Evolutionary conservation across 2,329 filamentous ascomycete genomes (phyloP).

Genomic region (Sporothrix globosa): DNA sequence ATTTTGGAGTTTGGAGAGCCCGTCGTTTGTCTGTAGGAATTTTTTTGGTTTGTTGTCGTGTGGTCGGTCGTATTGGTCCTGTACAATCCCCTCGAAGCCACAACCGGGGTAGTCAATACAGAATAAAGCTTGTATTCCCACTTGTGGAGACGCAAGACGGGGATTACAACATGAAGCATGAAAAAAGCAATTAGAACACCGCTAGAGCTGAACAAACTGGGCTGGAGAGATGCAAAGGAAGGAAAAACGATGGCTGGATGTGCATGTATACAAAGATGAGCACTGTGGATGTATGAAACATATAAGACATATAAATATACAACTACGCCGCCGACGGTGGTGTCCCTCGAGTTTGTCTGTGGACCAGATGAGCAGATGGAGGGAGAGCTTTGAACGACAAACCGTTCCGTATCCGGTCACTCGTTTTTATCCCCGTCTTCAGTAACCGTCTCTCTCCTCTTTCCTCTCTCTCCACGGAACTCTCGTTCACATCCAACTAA

Average conservation of each 20-base stretch:
- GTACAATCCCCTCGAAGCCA: neutral
- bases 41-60: neutral
- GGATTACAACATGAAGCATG: neutral
- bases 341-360: conserved; percentile 6
- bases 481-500: conserved; percentile 19
- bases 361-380: too few species aligned
- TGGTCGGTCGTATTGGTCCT: neutral
- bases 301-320: neutral
- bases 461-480: neutral
- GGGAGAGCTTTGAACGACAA: too few species aligned
- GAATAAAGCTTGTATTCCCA: neutral
- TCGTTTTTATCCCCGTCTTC: neutral
- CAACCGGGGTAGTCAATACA: neutral
- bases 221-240: neutral
- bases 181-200: neutral
- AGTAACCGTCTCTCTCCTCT: neutral
- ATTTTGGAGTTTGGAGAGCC: neutral
- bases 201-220: conserved; percentile 19
- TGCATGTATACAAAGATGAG: too few species aligned
- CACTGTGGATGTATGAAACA: neutral
- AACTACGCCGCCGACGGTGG: neutral
- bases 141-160: neutral
- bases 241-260: neutral
- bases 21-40: neutral
- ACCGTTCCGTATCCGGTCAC: too few species aligned